Evolutionary conservation across 192 early-diverging fungal genomes (phyloP).

Genomic region (Umbelopsis vinacea): DNA sequence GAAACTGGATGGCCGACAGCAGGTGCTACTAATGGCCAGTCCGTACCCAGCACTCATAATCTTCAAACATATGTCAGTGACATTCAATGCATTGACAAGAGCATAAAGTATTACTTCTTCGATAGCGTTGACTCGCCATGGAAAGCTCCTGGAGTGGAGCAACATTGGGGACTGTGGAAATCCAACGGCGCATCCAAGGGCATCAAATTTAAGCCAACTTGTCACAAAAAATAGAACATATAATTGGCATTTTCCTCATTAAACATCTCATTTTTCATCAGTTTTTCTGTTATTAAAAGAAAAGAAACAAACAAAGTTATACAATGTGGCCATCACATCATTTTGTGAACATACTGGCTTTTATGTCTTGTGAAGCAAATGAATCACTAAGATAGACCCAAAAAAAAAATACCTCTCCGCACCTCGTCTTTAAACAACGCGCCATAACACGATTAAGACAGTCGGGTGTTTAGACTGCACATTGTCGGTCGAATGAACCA

Average conservation of each 20-base stretch:
- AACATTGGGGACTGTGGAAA: conserved; percentile 29
- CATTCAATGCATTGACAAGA: conserved; percentile 43
- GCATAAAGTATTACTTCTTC: conserved; percentile 62
- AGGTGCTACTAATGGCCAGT: conserved; percentile 47
- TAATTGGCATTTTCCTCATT: background rate
- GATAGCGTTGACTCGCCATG: conserved; percentile 59
- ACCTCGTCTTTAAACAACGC: background rate
- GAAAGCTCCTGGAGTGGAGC: conserved; percentile 49
- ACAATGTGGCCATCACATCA: too few species aligned
- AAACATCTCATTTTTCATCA: too few species aligned
- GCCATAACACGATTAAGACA: background rate
- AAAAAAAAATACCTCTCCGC: background rate
- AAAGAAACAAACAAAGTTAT: too few species aligned
- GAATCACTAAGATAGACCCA: background rate
- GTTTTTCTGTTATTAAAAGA: too few species aligned
- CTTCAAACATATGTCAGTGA: conserved; percentile 48
- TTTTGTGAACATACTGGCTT: too few species aligned
- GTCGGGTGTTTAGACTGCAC: background rate
- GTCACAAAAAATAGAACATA: background rate
- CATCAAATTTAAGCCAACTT: background rate
- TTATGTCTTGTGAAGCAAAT: background rate
- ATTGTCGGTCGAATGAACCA: conserved; percentile 28
- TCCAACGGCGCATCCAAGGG: conserved; percentile 24
- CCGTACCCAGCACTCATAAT: conserved; percentile 50
- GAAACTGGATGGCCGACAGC: conserved; percentile 68